These are phyloP conservation scores for Ogataea wickerhamii DNA, from an alignment of 805 yeast genomes.

Conservation along the genomic window DNA sequence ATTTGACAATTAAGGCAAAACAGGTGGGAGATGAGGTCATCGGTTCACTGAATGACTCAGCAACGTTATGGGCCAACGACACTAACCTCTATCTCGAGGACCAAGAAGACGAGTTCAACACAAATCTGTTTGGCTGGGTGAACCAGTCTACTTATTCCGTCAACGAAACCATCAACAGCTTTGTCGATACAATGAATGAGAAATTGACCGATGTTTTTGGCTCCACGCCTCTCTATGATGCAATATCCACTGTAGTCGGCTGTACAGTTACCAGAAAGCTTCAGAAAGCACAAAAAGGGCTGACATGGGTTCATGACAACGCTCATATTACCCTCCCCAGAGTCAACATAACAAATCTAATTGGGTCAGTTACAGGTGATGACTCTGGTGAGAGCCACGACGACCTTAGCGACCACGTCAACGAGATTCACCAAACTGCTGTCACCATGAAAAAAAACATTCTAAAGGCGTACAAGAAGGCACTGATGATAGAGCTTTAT, in stretches of 20 bases:
- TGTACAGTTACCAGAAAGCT: conserved; percentile 80
- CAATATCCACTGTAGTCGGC: conserved; percentile 64
- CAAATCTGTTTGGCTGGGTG: conserved; percentile 64
- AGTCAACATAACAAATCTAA: conserved; percentile 25
- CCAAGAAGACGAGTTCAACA: conserved; percentile 55
- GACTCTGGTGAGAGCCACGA: conserved; percentile 3
- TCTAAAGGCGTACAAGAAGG: conserved; percentile 32
- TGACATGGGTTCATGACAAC: conserved; percentile 73
- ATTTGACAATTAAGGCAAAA: conserved; percentile 10
- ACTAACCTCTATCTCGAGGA: conserved; percentile 52
- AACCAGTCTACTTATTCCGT: conserved; percentile 52
- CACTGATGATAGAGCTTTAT: conserved; percentile 43
- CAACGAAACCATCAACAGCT: conserved; percentile 55
- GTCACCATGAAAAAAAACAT: conserved; percentile 24
- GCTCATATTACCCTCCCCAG: conserved; percentile 58
- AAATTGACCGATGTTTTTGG: conserved; percentile 61
- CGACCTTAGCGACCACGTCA: conserved; percentile 12
- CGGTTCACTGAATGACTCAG: conserved; percentile 30
- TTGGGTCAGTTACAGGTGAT: conserved; percentile 6
- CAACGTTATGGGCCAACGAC: conserved; percentile 47
- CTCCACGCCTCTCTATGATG: conserved; percentile 59
- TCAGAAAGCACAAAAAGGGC: conserved; percentile 59
- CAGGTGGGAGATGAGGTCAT: conserved; percentile 13
- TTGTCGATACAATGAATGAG: conserved; percentile 55
- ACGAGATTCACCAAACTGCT: conserved; percentile 25